These are phyloP conservation scores for Naganishia vaughanmartiniae DNA, from an alignment of 768 basidiomycete genomes.

Conservation along the genomic window DNA sequence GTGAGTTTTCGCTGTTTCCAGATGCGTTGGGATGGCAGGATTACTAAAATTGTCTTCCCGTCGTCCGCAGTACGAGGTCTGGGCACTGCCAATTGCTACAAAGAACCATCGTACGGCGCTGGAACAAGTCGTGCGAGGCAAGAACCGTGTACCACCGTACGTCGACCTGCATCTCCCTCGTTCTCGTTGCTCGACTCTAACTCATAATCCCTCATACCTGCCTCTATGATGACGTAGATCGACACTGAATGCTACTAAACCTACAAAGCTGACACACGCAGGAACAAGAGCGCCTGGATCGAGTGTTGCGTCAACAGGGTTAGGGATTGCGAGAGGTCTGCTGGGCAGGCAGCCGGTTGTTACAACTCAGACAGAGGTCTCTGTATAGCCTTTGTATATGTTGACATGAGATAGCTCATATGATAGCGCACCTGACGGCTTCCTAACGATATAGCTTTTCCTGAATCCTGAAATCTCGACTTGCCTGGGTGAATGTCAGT, in stretches of 20 bases:
- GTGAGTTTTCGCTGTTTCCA: conserved; percentile 36
- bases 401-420: no score
- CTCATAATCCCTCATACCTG: not conserved
- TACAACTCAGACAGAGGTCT: not conserved
- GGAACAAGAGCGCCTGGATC: conserved; percentile 27
- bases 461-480: no score
- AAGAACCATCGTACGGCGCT: not conserved
- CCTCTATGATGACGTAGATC: not conserved
- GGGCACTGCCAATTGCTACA: conserved; percentile 13
- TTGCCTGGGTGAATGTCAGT: not conserved
- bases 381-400: not conserved
- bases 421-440: no score
- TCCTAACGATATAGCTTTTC: no score
- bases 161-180: not conserved
- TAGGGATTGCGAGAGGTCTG: conserved; percentile 19
- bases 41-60: not conserved
- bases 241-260: conserved; percentile 9
- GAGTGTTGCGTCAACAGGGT: not conserved
- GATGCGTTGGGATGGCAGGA: not conserved
- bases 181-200: not conserved
- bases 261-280: conserved; percentile 11
- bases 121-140: not conserved
- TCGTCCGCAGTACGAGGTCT: not conserved
- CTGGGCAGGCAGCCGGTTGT: conserved; percentile 15
- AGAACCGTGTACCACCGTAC: not conserved